Percentiles rank a stretch among this genome's conserved stretches.
These are phyloP conservation scores for Mesembryanthemum crystallinum DNA, from an alignment of 148 eudicot species.

Conservation along the genomic window DNA sequence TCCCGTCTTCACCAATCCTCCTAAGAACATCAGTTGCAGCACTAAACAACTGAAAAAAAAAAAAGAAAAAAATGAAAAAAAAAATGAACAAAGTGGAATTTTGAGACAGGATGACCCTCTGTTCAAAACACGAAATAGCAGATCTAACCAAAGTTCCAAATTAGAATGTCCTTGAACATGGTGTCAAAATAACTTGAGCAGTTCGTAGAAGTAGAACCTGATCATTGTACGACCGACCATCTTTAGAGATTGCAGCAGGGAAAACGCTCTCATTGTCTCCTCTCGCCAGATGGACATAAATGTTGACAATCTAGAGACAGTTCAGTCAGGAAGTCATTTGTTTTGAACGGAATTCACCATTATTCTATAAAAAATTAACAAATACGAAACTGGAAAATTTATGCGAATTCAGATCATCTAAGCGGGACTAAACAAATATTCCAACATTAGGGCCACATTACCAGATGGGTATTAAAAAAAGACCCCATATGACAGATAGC, in stretches of 20 bases:
- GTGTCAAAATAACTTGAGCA: background rate
- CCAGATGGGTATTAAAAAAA: no score
- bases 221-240: constrained; percentile 93
- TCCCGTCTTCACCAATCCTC: constrained; percentile 78
- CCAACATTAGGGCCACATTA: background rate
- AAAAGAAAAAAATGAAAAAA: no score
- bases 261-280: constrained; percentile 80
- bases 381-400: background rate
- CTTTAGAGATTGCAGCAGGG: constrained; percentile 83
- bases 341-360: background rate
- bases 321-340: background rate
- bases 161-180: background rate
- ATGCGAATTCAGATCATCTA: background rate
- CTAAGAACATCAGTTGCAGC: constrained; percentile 79
- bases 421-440: background rate
- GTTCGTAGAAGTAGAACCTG: constrained; percentile 45
- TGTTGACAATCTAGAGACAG: constrained; percentile 66
- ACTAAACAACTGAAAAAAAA: constrained; percentile 66
- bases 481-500: no score
- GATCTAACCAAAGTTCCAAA: background rate
- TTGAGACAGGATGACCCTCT: background rate
- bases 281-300: constrained; percentile 88
- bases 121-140: constrained; percentile 2
- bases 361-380: background rate
- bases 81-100: no score